Evolutionary conservation across 176 grass and related monocot species (phyloP), one percentile per base, ranked within the genome.

Genomic region (Ensete glaucum): DNA sequence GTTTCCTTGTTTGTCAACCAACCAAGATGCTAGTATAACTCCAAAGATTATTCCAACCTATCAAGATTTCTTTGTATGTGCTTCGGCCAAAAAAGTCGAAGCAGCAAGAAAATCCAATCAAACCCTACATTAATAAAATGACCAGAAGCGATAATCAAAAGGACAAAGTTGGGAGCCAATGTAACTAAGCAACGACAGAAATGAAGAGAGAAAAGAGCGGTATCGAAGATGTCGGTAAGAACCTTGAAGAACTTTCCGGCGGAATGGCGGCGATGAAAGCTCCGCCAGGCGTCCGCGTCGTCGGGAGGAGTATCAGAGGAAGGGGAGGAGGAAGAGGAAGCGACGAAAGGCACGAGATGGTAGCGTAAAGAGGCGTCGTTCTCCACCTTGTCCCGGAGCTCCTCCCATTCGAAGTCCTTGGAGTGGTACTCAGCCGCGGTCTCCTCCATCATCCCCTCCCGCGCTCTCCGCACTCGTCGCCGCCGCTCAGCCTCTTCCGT

Each of bases 221-320:
- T 60, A 53, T 49, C 29, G 4, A 52, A 17, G 16, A 2, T 0
- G 27, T 63, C 48, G 53, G 10, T 11, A 64, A 9, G 22, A 57
- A 97, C 90, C 90, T 93, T 97, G 72, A 93, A 97, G 76, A 97
- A 97, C 51, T 74, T 92, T 54, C 85, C 93, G 11, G 83, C 82
- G 50, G 87, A 75, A 62, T 97, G 93, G 56, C 88, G 85, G 48
- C 79, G 88, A 82, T 97, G 93, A 85, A 97, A 97, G 85, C 77
- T 87, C 76, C 74, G 92, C 93, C 90, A 97, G 15, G 87, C 86
- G 24, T 93, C 93, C 5, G 76, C 80, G 13, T 83, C 80, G 7
- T 50, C 55, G 9, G 64, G 16, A 34, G 83, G 76, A 50, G 73
- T 52, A 6, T 72, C 62, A 34, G 74, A 52, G 9, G 53, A 51